Conservation (phyloP, 1,284 basidiomycete species). For the Afroboletus lepidellus region DNA sequence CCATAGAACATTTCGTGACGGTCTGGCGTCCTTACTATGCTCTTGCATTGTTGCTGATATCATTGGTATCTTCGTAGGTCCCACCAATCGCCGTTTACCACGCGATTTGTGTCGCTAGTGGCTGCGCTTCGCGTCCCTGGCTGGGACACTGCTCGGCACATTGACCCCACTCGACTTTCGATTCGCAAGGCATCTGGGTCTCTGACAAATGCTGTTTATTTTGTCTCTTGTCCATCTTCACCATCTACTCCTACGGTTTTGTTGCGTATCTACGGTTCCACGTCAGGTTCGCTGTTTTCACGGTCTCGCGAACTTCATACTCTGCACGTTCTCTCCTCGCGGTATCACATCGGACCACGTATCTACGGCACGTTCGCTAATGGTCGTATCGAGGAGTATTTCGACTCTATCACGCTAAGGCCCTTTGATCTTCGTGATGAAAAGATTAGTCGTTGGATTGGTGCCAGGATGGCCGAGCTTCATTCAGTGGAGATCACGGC, state of each 20-base stretch:
- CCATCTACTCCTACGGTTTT: slow-evolving; percentile 67
- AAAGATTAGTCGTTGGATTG: slow-evolving; percentile 78
- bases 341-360: slow-evolving; percentile 85
- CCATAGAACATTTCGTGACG: slow-evolving; percentile 27
- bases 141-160: slow-evolving; percentile 49
- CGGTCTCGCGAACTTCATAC: slow-evolving; percentile 82
- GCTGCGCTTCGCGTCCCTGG: slow-evolving; percentile 52
- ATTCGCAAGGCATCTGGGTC: slow-evolving; percentile 87
- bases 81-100: slow-evolving; percentile 63
- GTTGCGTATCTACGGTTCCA: slow-evolving; percentile 87
- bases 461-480: slow-evolving; percentile 88
- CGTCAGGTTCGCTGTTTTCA: slow-evolving; percentile 82
- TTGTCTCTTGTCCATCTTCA: slow-evolving; percentile 66
- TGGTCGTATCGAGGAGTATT: slow-evolving; percentile 91
- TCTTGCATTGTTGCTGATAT: slow-evolving; percentile 22
- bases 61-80: slow-evolving; percentile 45
- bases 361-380: slow-evolving; percentile 93
- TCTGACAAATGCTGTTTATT: slow-evolving; percentile 93
- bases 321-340: slow-evolving; percentile 83
- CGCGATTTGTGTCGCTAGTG: slow-evolving; percentile 56
- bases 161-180: slow-evolving; percentile 52
- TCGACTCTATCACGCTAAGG: slow-evolving; percentile 80
- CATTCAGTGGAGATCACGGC: slow-evolving; percentile 83
- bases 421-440: slow-evolving; percentile 76
- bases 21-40: slow-evolving; percentile 35